Base-by-base conservation (phyloP, 2,329 filamentous ascomycete genomes). In the Fusarium graminum region DNA sequence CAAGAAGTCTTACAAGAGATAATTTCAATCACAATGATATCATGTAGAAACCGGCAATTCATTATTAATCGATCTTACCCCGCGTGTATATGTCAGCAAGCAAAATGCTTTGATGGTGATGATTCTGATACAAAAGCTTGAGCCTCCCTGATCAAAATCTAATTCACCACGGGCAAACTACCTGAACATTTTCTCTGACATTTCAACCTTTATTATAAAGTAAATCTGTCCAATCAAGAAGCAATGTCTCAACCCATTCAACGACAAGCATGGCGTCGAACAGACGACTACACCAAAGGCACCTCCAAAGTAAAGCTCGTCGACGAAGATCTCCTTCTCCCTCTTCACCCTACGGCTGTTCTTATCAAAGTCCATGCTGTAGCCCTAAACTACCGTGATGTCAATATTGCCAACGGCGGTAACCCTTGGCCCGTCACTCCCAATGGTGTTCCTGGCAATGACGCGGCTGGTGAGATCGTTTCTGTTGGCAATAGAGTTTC, bases 371-470 rank as follows among this genome's bases (percentile, higher is more conserved):
- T 78, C 4, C 71, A 72, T 32, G 74, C 76, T 16, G 72, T 77
- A 14, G 66, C 76, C 8, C 70, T 78, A 40, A 79, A 79, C 60
- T 78, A 75, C 46, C 63, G 75, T 7, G 76, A 79, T 47, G 74
- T 72, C 42, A 78, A 77, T 55, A 80, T 79, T 41, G 69, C 74
- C 25, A 75, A 78, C 52, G 77, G 77, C 11, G 74, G 74, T 0
- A 81, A 82, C 53, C 80, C 80, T 0, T 80, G 77, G 77, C 76
- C 77, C 0, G 75, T 81, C 0, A 76, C 77, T 2, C 73, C 76
- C 1, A 67, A 74, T 9, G 74, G 74, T 11, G 51, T 77, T 11
- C 65, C 63, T 2, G 73, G 78, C 28, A 80, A 79, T 29, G 82
- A 84, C 36, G 78, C 78, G 5, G 78, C 79, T 0, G 79, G 79